Evolutionary conservation across 139 green algal species (phyloP).

Genomic region (Coccomyxa sp.): DNA sequence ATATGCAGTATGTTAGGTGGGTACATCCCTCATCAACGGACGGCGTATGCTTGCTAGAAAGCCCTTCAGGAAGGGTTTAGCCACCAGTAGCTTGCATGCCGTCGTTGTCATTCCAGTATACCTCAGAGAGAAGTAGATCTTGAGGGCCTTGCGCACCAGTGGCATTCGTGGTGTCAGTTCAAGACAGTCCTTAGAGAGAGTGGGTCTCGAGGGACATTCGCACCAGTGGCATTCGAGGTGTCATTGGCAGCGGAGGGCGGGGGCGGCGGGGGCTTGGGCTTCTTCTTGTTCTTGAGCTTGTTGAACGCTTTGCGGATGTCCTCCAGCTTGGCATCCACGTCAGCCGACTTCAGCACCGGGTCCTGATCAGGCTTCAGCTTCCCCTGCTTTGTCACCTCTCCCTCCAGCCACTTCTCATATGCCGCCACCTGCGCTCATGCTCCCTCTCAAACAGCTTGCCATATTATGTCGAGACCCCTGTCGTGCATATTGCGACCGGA

Average conservation of each 20-base stretch:
- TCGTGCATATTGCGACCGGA: background rate
- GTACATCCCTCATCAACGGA: no score
- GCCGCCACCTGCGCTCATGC: conserved; percentile 35
- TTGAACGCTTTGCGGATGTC: conserved; percentile 11
- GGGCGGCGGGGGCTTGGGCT: conserved; percentile 17
- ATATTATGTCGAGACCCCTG: background rate
- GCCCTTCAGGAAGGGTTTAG: no score
- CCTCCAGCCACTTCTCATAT: conserved; percentile 57
- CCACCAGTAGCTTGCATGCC: no score
- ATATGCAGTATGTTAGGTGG: no score
- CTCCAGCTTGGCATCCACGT: conserved; percentile 37
- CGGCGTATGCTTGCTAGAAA: no score
- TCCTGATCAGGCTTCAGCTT: conserved; percentile 57
- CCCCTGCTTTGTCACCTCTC: conserved; percentile 55
- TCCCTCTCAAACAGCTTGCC: background rate
- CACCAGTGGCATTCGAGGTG: background rate
- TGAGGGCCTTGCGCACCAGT: background rate
- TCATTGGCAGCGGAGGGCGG: background rate
- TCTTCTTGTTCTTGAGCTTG: conserved; percentile 21
- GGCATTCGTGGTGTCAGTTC: no score
- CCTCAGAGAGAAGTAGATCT: no score
- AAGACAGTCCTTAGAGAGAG: no score
- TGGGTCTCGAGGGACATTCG: background rate
- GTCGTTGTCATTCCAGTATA: no score
- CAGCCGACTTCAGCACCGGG: conserved; percentile 41